phyloP scores from a whole-genome alignment of 768 basidiomycete species.

The Trametopsis cervina region DNA sequence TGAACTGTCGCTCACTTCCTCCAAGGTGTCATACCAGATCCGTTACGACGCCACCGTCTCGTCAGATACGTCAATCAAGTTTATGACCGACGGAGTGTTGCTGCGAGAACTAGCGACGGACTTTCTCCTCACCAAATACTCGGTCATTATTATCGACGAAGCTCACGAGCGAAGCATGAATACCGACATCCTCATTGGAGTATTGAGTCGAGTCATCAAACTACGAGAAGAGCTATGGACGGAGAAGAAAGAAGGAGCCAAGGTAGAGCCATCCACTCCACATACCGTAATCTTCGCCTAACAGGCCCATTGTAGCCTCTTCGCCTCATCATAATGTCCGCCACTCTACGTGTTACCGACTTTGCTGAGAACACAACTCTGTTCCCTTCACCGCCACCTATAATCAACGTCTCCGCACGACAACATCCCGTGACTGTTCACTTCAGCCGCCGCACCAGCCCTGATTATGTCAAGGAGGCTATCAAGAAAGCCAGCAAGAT shows the following conservation, averaged over 20 bases:
- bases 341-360: slow-evolving; percentile 89
- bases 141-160: slow-evolving; percentile 93
- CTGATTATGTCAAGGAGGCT: slow-evolving; percentile 88
- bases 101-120: slow-evolving; percentile 88
- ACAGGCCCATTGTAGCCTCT: slow-evolving; percentile 50
- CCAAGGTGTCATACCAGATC: slow-evolving; percentile 91
- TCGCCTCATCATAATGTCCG: slow-evolving; percentile 97
- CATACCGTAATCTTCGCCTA: background rate
- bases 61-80: slow-evolving; percentile 88
- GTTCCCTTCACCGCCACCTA: slow-evolving; percentile 81
- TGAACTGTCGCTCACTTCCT: slow-evolving; percentile 80
- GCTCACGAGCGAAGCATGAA: slow-evolving; percentile 98
- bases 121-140: slow-evolving; percentile 91
- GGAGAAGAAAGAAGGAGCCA: slow-evolving; percentile 61
- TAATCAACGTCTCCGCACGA: slow-evolving; percentile 83
- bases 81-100: slow-evolving; percentile 99
- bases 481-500: slow-evolving; percentile 89
- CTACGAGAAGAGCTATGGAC: slow-evolving; percentile 88
- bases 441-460: slow-evolving; percentile 78
- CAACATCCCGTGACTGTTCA: slow-evolving; percentile 95
- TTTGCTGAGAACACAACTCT: slow-evolving; percentile 82
- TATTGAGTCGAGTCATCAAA: slow-evolving; percentile 88
- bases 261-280: slow-evolving; percentile 36
- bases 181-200: slow-evolving; percentile 95
- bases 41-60: slow-evolving; percentile 95